Conservation (phyloP, 2,329 filamentous ascomycete species). For the Fusarium subtropicale region DNA sequence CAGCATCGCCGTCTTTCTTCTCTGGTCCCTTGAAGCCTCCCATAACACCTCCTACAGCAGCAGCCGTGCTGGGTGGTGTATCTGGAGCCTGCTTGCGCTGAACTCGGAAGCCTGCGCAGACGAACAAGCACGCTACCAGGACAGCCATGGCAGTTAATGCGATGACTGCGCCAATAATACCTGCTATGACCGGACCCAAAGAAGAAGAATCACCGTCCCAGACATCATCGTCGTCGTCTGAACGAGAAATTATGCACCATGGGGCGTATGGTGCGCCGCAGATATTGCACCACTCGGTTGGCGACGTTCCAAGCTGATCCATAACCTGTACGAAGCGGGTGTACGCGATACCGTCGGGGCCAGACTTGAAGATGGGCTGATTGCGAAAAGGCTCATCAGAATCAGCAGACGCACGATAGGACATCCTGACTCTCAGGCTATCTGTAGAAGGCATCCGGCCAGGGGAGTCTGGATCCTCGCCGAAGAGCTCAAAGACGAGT, state of each 20-base stretch:
- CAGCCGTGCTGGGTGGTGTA: not conserved
- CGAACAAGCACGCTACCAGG: slow-evolving; percentile 49
- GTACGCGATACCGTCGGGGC: slow-evolving; percentile 54
- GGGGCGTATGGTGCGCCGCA: slow-evolving; percentile 52
- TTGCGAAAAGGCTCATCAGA: slow-evolving; percentile 50
- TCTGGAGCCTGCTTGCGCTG: slow-evolving; percentile 32
- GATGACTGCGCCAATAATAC: slow-evolving; percentile 60
- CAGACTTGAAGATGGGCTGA: slow-evolving; percentile 57
- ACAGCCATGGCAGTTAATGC: slow-evolving; percentile 54
- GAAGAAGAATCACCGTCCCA: not conserved
- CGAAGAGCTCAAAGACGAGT: slow-evolving; percentile 77
- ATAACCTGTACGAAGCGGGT: slow-evolving; percentile 55
- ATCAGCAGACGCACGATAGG: slow-evolving; percentile 64
- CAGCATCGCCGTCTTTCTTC: slow-evolving; percentile 58
- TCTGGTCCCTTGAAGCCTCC: slow-evolving; percentile 60
- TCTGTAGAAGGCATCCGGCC: slow-evolving; percentile 46
- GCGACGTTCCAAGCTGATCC: slow-evolving; percentile 50
- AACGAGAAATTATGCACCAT: slow-evolving; percentile 52
- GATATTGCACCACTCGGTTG: slow-evolving; percentile 58
- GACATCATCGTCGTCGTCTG: not conserved
- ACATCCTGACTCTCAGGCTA: slow-evolving; percentile 66
- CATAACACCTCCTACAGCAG: slow-evolving; percentile 46
- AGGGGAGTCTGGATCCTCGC: slow-evolving; percentile 40
- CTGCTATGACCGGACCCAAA: slow-evolving; percentile 56
- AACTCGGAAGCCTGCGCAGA: slow-evolving; percentile 52